A percentile compares a stretch with the other conserved stretches of the same genome.
Conservation (phyloP, 805 yeast species). For the Saturnispora halmiae region DNA sequence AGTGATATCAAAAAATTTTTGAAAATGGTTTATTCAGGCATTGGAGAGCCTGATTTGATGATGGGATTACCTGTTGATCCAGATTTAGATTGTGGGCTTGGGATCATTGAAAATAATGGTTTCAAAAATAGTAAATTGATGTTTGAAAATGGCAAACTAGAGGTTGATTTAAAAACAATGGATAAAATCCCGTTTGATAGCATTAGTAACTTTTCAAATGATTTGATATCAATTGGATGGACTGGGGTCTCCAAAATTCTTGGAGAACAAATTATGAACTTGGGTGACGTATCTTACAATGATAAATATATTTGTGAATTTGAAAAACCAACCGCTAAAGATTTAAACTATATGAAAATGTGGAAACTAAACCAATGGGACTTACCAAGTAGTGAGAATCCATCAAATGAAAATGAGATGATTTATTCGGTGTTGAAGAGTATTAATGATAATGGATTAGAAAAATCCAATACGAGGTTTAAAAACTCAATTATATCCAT, state of each 20-base stretch:
- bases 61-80: conserved; percentile 58
- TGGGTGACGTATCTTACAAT: too few species aligned
- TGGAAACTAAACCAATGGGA: conserved; percentile 81
- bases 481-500: conserved; percentile 11
- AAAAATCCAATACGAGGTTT: conserved; percentile 15
- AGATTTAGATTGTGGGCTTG: conserved; percentile 42
- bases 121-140: conserved; percentile 29
- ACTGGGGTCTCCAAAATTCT: conserved; percentile 44
- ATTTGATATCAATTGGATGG: conserved; percentile 45
- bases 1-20: conserved; percentile 15
- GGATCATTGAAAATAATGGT: conserved; percentile 29
- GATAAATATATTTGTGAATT: too few species aligned
- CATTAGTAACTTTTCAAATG: conserved; percentile 22
- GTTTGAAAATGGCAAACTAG: conserved; percentile 50
- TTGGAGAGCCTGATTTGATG: conserved; percentile 56
- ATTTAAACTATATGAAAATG: conserved; percentile 46
- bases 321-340: conserved; percentile 2
- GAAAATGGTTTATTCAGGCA: conserved; percentile 36
- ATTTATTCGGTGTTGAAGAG: conserved; percentile 46
- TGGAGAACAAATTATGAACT: conserved; percentile 15
- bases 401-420: conserved; percentile 34
- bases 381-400: conserved; percentile 38
- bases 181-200: background rate
- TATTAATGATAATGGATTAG: conserved; percentile 30
- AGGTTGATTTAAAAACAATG: conserved; percentile 28